Evolutionary conservation across 2,329 filamentous ascomycete genomes (phyloP).

Genomic region (Colletotrichum sojae): DNA sequence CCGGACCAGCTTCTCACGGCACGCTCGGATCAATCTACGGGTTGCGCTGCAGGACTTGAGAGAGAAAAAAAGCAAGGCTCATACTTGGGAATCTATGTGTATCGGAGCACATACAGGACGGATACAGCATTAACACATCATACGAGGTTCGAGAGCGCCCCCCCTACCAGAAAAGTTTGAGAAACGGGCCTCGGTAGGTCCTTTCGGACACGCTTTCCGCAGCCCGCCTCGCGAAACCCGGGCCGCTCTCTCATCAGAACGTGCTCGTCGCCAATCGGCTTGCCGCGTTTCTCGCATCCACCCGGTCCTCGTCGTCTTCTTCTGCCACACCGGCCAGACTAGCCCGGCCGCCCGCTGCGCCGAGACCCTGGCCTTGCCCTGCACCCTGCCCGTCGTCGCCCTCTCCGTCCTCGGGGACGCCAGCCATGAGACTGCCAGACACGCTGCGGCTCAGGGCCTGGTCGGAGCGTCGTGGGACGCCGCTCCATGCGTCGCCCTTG

Average conservation of each 20-base stretch:
- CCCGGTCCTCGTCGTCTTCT: constrained; percentile 91
- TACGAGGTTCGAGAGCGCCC: constrained; percentile 24
- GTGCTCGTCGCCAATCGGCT: constrained; percentile 95
- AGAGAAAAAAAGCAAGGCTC: constrained; percentile 31
- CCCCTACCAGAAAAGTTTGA: constrained; percentile 11
- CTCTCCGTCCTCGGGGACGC: constrained; percentile 73
- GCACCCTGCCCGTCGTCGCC: constrained; percentile 56
- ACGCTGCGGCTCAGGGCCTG: constrained; percentile 80
- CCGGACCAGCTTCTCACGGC: background rate
- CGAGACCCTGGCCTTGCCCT: constrained; percentile 51
- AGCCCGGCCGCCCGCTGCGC: constrained; percentile 58
- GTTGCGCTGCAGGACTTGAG: background rate
- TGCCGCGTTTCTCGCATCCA: constrained; percentile 96
- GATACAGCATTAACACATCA: constrained; percentile 41
- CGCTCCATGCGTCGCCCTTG: constrained; percentile 98
- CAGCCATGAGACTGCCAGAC: constrained; percentile 79
- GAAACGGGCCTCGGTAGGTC: constrained; percentile 21
- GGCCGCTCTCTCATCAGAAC: constrained; percentile 68
- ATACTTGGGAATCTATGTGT: constrained; percentile 41
- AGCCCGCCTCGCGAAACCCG: constrained; percentile 19
- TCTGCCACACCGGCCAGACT: constrained; percentile 75
- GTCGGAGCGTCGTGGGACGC: constrained; percentile 87
- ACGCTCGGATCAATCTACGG: background rate
- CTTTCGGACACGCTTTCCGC: constrained; percentile 23
- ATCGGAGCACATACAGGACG: constrained; percentile 35